Base-by-base conservation (phyloP, 257 asterid species). In the Mentha longifolia region DNA sequence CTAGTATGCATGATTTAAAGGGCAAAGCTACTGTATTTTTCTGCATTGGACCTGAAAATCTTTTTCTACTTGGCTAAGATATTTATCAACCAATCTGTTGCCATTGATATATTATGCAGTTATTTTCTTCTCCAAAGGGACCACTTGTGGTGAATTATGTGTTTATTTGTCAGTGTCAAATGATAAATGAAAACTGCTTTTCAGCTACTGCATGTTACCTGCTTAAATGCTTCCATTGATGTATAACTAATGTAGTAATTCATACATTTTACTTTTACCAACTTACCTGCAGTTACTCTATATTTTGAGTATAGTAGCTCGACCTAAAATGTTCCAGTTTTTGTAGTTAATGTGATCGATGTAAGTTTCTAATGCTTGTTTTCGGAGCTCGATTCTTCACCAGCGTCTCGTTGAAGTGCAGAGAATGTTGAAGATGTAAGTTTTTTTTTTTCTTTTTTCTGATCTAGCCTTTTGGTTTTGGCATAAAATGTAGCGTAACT, bases 21-120 rank as follows among this genome's bases (percentile, higher is more conserved):
- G 30, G 61, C 35, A 55, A 22, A 55, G n/a, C 61, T 55, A 10
- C 37, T 55, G 61, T 55, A 55, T 55, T 55, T 55, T 55, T 11
- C 14, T 20, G 61, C 61, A 11, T 22, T 55, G 35, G 4, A 22
- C 16, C 16, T 55, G 61, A 54, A 55, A 22, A 55, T 55, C 37
- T 11, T 55, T 25, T 15, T 17, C 28, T 37, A 39, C 30, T 37
- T 37, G 33, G 67, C 39, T 61, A 17, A 39, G 67, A 39, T 61
- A 61, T 39, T n/a, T 61, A 30, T 57, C 41, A 13, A 12, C 62
- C 7, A 28, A 28, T 57, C 39, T 57, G 37, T 61, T 35, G 15
- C 30, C 33, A 54, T 20, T 3, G 5, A 37, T 8, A 13, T 35
- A 9, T 9, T 4, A 13, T 59, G 45, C 31, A 17, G 59, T 28